Evolutionary conservation across 768 basidiomycete genomes (phyloP), one percentile per base, ranked within the genome.

Genomic region (Leccinum obscurum): DNA sequence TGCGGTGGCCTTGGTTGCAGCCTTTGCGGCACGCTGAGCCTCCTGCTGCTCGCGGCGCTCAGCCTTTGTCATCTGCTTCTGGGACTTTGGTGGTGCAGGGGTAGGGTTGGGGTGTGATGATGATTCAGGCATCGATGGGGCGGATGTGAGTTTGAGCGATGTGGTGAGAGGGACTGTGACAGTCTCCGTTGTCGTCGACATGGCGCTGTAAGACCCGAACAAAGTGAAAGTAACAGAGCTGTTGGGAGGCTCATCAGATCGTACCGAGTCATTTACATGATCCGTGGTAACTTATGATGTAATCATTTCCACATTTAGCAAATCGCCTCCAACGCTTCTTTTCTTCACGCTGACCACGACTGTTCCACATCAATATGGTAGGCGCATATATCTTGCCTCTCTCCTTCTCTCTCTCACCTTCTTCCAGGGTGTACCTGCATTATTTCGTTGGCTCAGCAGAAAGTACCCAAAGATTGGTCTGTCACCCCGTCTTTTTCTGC

Each of bases 361-460:
- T 13, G 13, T 49, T 20, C 13, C 22, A 20, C 24, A 61, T 26
- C 46, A 58, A 72, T 72, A 72, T 72, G 72, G 72, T 74, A 24
- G 1, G 66, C 48, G 13, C 28, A 7, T 34, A 8, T 26, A 1
- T 8, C 8, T 20, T 22, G 13, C 32, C 8, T n/a, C n/a, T 26
- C 50, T 1, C 13, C 13, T n/a, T 24, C 34, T 13, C 7, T 52
- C 14, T 11, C 50, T 72, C 11, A 63, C 26, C 34, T 46, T 44
- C 44, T 58, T 63, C 11, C 60, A 96, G 95, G 95, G 95, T 87
- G 95, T 98, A 63, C 95, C 95, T 61, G 96, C 96, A 52, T 84
- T 98, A 63, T 98, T 98, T 78, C 88, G 96, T 72, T 99, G 96
- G 95, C 83, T 98, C 60, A 97, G 94, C 74, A 95, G 90, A 81